Base-by-base conservation (phyloP, 2,329 filamentous ascomycete genomes). In the Penicillium sp. region DNA sequence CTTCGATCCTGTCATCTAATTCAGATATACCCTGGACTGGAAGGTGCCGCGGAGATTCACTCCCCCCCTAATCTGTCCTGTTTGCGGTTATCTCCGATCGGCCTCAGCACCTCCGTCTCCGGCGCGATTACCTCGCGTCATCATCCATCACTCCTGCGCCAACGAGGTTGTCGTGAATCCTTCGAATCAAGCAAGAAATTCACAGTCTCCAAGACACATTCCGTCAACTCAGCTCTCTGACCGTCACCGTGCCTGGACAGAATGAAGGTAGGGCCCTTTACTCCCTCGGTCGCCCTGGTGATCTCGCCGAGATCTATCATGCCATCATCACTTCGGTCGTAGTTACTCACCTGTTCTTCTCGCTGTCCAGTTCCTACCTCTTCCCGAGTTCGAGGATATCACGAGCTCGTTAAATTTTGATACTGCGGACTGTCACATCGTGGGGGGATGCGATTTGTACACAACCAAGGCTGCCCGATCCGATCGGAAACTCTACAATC, bases 401-500 rank as follows among this genome's bases (percentile, higher is more conserved):
- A 94, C 93, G 63, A 90, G 90, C 80, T 91, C 94, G 65, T 87
- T 99, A 74, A 98, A 97, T 76, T 98, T 98, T 82, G 92, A 95
- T 72, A 97, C 94, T 0, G 87, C 91, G 55, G 94, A 98, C 75
- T 93, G 92, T 74, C 91, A 94, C 69, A 90, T 99, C 62, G 89
- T 93, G 30, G 95, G 95, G 70, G 91, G 92, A 66, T 98, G 94
- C 83, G 95, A 99, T 77, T 85, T 98, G 19, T 99, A 97, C 82
- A 98, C 94, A 10, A 97, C 93, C 28, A 99, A 99, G 79, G 93
- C 95, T 33, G 93, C 94, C 58, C 93, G 93, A 49, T 89, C 89
- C 65, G 95, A 99, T 76, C 97, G 97, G 85, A 98, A 98, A 75
- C 83, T 99, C 8, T 97, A 97, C 83, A 96, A 93, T 79, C 91